These are phyloP conservation scores for Sphaerostilbella broomeana DNA, from an alignment of 2,329 filamentous ascomycete genomes.

Conservation along the genomic window DNA sequence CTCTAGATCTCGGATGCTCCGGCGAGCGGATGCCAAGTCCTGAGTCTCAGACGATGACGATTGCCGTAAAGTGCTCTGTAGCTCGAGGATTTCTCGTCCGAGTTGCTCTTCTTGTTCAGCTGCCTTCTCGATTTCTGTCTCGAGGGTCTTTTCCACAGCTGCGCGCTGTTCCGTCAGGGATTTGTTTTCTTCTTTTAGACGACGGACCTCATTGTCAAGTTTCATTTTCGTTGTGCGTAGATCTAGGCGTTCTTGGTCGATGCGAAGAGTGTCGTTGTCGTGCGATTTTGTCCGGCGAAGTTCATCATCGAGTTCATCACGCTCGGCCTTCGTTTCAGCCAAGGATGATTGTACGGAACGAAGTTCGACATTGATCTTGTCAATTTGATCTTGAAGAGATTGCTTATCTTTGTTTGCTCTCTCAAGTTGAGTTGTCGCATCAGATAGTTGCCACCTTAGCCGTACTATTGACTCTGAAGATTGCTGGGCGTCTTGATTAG, in stretches of 20 bases:
- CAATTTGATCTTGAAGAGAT: slow-evolving; percentile 55
- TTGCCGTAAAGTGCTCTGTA: slow-evolving; percentile 41
- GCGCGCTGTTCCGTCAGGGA: slow-evolving; percentile 50
- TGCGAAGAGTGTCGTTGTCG: slow-evolving; percentile 51
- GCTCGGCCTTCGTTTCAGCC: slow-evolving; percentile 55
- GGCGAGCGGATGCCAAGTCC: slow-evolving; percentile 53
- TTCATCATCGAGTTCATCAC: slow-evolving; percentile 59
- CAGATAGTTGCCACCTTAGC: slow-evolving; percentile 50
- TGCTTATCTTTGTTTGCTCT: slow-evolving; percentile 55
- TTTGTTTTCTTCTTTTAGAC: slow-evolving; percentile 58
- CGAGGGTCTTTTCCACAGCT: slow-evolving; percentile 55
- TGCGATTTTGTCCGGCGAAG: slow-evolving; percentile 49
- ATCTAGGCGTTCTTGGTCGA: slow-evolving; percentile 64
- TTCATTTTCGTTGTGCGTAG: slow-evolving; percentile 61
- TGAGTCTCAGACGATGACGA: slow-evolving; percentile 43
- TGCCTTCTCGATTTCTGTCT: slow-evolving; percentile 60
- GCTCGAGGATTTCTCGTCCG: slow-evolving; percentile 45
- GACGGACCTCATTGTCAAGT: slow-evolving; percentile 59
- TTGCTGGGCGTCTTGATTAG: slow-evolving; percentile 29
- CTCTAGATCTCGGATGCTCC: slow-evolving; percentile 60
- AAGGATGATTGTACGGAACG: slow-evolving; percentile 50
- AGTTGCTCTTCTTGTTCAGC: slow-evolving; percentile 59
- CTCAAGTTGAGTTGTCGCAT: slow-evolving; percentile 51
- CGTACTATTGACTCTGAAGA: slow-evolving; percentile 42
- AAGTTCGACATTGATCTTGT: slow-evolving; percentile 53